phyloP scores from a whole-genome alignment of 2,329 filamentous ascomycete genomes.

The Arthrobotrys megalospora region DNA sequence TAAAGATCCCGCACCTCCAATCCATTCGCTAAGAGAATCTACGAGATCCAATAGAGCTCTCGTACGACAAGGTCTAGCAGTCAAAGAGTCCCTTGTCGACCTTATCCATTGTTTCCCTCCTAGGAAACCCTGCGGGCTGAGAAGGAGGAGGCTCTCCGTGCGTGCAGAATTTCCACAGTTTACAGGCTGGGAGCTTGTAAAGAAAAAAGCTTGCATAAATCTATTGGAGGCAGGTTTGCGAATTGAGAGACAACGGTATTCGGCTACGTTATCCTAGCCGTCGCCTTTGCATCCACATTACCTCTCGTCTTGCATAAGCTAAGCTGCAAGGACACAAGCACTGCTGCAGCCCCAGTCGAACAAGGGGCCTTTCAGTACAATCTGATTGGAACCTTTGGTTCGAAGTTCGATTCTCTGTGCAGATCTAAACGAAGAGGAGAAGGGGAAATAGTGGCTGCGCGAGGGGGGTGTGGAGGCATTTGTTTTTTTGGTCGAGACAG shows the following conservation, averaged over 20 bases:
- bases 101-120: conserved; percentile 17
- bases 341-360: conserved; percentile 40
- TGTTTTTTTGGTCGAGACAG: conserved; percentile 46
- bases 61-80: conserved; percentile 28
- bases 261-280: conserved; percentile 53
- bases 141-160: conserved; percentile 29
- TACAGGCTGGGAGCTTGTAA: conserved; percentile 29
- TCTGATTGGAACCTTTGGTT: conserved; percentile 40
- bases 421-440: conserved; percentile 48
- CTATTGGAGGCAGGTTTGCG: conserved; percentile 37
- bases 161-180: background rate
- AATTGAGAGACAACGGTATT: conserved; percentile 40
- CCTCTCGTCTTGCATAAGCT: conserved; percentile 32
- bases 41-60: conserved; percentile 44
- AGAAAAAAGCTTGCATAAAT: conserved; percentile 22
- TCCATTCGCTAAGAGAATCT: conserved; percentile 32
- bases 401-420: conserved; percentile 37
- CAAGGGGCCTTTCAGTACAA: conserved; percentile 29
- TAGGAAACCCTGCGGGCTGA: conserved; percentile 11
- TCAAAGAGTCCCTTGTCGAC: conserved; percentile 27
- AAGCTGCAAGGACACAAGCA: conserved; percentile 53
- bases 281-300: conserved; percentile 30
- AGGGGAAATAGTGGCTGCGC: conserved; percentile 44
- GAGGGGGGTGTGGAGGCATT: conserved; percentile 48
- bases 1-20: conserved; percentile 56